Conservation (phyloP, 768 basidiomycete species). For the Rhizopogon vinicolor region DNA sequence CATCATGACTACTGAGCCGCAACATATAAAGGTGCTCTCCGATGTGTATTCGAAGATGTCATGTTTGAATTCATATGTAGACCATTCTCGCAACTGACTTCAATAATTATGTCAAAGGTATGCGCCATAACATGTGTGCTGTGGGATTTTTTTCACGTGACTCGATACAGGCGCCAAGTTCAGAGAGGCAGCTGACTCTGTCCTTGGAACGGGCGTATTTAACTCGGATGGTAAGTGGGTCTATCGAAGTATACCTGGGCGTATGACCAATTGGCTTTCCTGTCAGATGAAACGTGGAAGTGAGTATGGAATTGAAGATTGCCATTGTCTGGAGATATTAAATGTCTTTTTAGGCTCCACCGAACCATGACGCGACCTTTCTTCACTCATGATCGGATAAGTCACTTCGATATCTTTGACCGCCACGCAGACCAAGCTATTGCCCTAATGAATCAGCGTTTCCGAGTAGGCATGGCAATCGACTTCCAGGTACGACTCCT, state of each 20-base stretch:
- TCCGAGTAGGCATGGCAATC: slow-evolving; percentile 43
- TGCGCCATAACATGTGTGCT: neutral
- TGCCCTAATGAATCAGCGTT: slow-evolving; percentile 36
- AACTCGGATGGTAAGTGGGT: slow-evolving; percentile 41
- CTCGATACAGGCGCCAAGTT: slow-evolving; percentile 27
- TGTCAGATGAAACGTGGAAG: slow-evolving; percentile 68
- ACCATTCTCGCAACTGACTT: slow-evolving; percentile 40
- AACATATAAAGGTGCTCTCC: slow-evolving; percentile 35
- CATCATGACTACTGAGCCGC: slow-evolving; percentile 46
- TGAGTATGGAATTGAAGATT: slow-evolving; percentile 20
- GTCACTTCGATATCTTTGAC: slow-evolving; percentile 60
- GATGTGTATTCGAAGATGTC: neutral
- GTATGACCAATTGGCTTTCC: slow-evolving; percentile 1
- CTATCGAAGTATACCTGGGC: no score
- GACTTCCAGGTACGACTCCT: slow-evolving; percentile 49
- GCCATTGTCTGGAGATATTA: neutral
- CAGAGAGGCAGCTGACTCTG: slow-evolving; percentile 21
- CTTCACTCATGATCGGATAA: slow-evolving; percentile 58
- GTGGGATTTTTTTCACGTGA: neutral
- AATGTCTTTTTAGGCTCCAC: slow-evolving; percentile 43
- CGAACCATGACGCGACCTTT: slow-evolving; percentile 67
- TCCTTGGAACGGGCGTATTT: slow-evolving; percentile 53
- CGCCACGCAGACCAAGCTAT: slow-evolving; percentile 48
- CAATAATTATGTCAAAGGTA: slow-evolving; percentile 39
- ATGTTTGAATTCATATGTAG: slow-evolving; percentile 15